Conservation (phyloP, 768 basidiomycete species). For the Lentinula detonsa region DNA sequence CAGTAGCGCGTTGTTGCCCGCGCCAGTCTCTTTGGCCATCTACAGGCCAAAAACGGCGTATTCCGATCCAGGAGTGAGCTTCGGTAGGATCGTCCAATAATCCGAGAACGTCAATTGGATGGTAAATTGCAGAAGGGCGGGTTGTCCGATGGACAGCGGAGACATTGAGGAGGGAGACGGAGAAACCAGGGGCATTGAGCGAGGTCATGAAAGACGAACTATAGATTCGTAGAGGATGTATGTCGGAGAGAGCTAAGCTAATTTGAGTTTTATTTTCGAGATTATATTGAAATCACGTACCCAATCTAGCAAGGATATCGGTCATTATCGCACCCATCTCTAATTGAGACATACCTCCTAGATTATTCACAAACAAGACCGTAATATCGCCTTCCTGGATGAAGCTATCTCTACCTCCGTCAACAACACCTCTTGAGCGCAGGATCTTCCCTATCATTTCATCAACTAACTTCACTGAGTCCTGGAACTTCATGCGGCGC, state of each 20-base stretch:
- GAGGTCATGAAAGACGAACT: slow-evolving; percentile 51
- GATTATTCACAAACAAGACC: slow-evolving; percentile 33
- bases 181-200: slow-evolving; percentile 56
- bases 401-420: slow-evolving; percentile 16
- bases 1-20: background rate
- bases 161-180: slow-evolving; percentile 43
- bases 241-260: slow-evolving; percentile 18
- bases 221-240: slow-evolving; percentile 37
- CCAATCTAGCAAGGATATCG: slow-evolving; percentile 34
- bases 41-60: slow-evolving; percentile 21
- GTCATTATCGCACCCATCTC: slow-evolving; percentile 48
- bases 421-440: slow-evolving; percentile 17
- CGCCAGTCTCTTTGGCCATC: background rate
- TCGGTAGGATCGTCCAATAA: slow-evolving; percentile 39
- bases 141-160: slow-evolving; percentile 21
- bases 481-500: slow-evolving; percentile 30
- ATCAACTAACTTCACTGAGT: slow-evolving; percentile 18
- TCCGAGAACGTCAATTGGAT: slow-evolving; percentile 17
- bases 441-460: slow-evolving; percentile 25
- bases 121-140: background rate
- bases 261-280: background rate
- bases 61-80: slow-evolving; percentile 34
- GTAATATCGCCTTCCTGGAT: slow-evolving; percentile 29
- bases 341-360: slow-evolving; percentile 33
- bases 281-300: slow-evolving; percentile 22